phyloP scores from a whole-genome alignment of 139 green algal genomes.

The Parachlorella kessleri region DNA sequence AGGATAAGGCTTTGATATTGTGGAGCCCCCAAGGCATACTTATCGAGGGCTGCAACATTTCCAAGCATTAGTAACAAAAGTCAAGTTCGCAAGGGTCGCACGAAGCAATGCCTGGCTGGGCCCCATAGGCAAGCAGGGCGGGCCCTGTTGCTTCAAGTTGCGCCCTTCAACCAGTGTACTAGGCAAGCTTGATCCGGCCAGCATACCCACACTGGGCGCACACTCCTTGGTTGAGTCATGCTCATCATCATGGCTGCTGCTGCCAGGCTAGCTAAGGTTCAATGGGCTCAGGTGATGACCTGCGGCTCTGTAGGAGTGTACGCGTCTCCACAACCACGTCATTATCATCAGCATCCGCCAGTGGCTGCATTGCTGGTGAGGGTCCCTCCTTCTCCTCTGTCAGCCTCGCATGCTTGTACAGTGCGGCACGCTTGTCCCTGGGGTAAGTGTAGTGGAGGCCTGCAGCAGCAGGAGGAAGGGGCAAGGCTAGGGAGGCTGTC shows the following conservation, averaged over 20 bases:
- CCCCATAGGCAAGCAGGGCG: too few species aligned
- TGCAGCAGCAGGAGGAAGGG: not conserved
- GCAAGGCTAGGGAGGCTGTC: not conserved
- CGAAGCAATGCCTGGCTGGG: too few species aligned
- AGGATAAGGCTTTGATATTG: not conserved
- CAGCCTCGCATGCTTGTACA: conserved; percentile 9
- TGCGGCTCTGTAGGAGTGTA: not conserved
- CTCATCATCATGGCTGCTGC: not conserved
- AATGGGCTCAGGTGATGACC: not conserved
- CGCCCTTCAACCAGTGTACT: too few species aligned
- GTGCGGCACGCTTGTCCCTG: conserved; percentile 25
- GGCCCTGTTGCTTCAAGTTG: too few species aligned
- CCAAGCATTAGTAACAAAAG: too few species aligned
- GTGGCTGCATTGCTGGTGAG: not conserved
- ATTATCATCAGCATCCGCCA: not conserved
- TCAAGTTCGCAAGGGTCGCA: too few species aligned
- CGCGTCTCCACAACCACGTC: not conserved
- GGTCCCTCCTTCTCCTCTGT: not conserved
- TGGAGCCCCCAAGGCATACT: too few species aligned
- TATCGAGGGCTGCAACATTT: too few species aligned
- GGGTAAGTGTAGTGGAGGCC: conserved; percentile 59
- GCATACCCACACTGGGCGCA: not conserved
- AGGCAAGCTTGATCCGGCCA: too few species aligned
- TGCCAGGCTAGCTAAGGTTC: not conserved
- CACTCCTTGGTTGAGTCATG: not conserved